Evolutionary conservation across 345 rosid genomes (phyloP).

Genomic region (Clausena lansium): DNA sequence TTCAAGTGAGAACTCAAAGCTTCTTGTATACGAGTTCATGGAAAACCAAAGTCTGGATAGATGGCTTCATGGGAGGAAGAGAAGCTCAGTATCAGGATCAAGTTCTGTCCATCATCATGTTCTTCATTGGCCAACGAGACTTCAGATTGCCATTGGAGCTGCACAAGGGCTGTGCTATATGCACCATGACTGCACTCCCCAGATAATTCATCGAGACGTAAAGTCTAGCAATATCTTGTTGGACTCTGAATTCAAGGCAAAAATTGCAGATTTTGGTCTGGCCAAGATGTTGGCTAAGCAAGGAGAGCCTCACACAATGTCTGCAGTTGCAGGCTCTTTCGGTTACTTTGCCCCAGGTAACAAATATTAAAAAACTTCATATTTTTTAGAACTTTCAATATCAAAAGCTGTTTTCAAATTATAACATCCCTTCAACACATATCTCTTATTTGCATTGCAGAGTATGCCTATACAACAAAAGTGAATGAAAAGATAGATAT

Average conservation of each 20-base stretch:
- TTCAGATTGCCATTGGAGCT: conserved; percentile 78
- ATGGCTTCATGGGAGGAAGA: conserved; percentile 74
- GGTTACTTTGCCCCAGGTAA: conserved; percentile 94
- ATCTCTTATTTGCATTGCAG: conserved; percentile 36
- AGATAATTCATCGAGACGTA: conserved; percentile 81
- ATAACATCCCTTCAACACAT: neutral
- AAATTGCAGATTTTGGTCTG: conserved; percentile 89
- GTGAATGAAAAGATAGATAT: conserved; percentile 82
- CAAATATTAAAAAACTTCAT: neutral
- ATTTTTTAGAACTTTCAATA: neutral
- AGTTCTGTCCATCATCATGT: conserved; percentile 19
- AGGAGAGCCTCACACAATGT: conserved; percentile 70
- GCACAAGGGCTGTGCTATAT: conserved; percentile 86
- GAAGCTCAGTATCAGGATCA: conserved; percentile 17
- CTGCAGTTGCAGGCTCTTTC: conserved; percentile 83
- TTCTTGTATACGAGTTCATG: conserved; percentile 88
- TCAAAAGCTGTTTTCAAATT: neutral
- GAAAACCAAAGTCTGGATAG: conserved; percentile 82
- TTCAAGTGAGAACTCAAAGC: conserved; percentile 77
- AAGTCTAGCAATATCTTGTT: conserved; percentile 87
- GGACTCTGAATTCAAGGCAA: conserved; percentile 71
- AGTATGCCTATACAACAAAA: conserved; percentile 69
- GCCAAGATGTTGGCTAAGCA: conserved; percentile 68
- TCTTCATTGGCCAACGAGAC: conserved; percentile 66
- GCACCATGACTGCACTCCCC: conserved; percentile 79